Conservation (phyloP, 176 grass and related monocot genomes). For the Alloteropsis semialata region DNA sequence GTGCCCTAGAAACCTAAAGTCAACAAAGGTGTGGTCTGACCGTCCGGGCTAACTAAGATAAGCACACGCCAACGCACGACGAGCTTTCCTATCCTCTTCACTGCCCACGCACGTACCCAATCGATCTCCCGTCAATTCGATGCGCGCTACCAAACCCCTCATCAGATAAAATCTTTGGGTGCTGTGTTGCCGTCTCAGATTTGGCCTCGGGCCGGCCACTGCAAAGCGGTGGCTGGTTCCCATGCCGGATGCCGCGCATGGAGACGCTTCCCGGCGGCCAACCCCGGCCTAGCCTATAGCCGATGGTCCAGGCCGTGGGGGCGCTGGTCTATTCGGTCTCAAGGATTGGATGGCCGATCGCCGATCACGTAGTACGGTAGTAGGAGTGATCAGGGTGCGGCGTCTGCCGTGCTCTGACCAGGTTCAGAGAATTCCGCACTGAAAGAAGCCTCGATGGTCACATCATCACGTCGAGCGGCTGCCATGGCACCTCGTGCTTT, state of each 20-base stretch:
- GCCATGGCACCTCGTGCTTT: slow-evolving; percentile 11
- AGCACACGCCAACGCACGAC: neutral
- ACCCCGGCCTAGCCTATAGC: neutral
- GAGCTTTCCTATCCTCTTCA: slow-evolving; percentile 10
- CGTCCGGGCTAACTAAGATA: neutral
- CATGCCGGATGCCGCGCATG: neutral
- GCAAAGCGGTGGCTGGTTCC: neutral
- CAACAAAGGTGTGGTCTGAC: slow-evolving; percentile 7
- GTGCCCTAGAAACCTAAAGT: neutral
- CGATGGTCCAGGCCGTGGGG: neutral
- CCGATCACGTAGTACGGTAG: neutral
- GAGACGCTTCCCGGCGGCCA: neutral
- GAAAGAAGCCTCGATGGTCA: neutral
- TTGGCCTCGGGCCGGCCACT: neutral
- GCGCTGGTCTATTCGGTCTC: neutral
- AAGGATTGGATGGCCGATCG: neutral
- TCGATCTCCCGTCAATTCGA: neutral
- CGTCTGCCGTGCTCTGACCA: slow-evolving; percentile 6
- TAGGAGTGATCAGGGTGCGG: neutral
- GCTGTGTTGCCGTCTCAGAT: neutral
- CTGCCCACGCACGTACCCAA: neutral
- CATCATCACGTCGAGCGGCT: neutral
- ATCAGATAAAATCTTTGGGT: slow-evolving; percentile 19
- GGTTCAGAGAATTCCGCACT: neutral
- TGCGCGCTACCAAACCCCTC: neutral